phyloP scores from a whole-genome alignment of 2,329 filamentous ascomycete genomes.

The Mycocentrospora acerina region DNA sequence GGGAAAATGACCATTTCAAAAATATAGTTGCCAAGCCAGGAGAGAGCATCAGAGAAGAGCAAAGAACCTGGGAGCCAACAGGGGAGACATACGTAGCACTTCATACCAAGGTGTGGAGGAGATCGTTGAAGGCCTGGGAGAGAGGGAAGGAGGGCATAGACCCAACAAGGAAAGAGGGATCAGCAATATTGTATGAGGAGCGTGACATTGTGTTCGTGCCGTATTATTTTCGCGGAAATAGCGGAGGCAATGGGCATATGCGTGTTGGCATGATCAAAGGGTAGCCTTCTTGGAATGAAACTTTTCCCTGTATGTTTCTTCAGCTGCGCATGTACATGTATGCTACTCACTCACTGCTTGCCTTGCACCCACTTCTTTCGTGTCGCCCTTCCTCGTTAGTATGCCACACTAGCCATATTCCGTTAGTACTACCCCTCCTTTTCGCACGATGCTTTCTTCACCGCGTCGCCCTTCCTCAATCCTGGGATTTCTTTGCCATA shows the following conservation, averaged over 20 bases:
- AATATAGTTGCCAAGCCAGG: conserved; percentile 6
- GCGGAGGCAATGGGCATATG: conserved; percentile 10
- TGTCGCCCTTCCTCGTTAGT: too few species aligned
- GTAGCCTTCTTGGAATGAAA: too few species aligned
- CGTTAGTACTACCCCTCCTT: too few species aligned
- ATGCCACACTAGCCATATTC: too few species aligned
- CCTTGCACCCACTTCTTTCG: too few species aligned
- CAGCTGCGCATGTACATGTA: too few species aligned
- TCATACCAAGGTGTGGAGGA: conserved; percentile 1
- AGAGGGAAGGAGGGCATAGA: neutral
- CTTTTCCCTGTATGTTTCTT: too few species aligned
- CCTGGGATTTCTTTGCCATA: too few species aligned
- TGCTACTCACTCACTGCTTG: too few species aligned
- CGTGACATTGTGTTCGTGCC: conserved; percentile 8
- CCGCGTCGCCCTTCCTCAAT: too few species aligned
- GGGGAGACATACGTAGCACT: conserved; percentile 10
- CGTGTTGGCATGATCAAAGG: conserved; percentile 7
- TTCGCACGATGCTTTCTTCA: too few species aligned
- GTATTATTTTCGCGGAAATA: conserved; percentile 11
- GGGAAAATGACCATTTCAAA: conserved; percentile 12
- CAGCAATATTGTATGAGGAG: neutral
- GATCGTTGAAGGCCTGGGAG: conserved; percentile 3
- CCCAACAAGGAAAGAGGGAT: neutral
- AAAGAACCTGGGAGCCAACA: neutral
- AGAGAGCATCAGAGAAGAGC: conserved; percentile 2